Evolutionary conservation across 495 filamentous ascomycete genomes (phyloP).

Genomic region (Lineolata rhizophorae): DNA sequence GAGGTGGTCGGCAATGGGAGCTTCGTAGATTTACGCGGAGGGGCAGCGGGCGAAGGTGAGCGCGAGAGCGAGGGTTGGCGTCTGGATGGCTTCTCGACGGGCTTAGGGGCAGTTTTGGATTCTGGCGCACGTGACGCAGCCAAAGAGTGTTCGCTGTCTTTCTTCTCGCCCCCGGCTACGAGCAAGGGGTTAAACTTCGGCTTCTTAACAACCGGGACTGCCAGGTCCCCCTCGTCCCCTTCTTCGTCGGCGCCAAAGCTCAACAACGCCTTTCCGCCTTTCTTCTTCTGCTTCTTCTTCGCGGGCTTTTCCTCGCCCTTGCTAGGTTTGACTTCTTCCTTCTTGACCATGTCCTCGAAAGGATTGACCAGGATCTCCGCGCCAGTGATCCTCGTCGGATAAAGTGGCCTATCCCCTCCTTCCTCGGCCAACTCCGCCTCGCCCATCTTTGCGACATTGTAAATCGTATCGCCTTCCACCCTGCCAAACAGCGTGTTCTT

Average conservation of each 20-base stretch:
- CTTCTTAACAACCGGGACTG: slow-evolving; percentile 48
- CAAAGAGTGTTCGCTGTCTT: slow-evolving; percentile 7
- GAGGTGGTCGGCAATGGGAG: not conserved
- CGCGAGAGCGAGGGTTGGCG: too few relatives aligned
- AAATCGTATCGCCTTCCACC: slow-evolving; percentile 84
- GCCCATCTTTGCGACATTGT: slow-evolving; percentile 80
- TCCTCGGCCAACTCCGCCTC: slow-evolving; percentile 54
- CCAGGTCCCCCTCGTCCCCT: slow-evolving; percentile 41
- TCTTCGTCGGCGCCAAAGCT: slow-evolving; percentile 83
- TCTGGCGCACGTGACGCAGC: slow-evolving; percentile 7
- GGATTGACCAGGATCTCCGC: slow-evolving; percentile 78
- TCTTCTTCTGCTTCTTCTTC: slow-evolving; percentile 63
- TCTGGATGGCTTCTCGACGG: too few relatives aligned
- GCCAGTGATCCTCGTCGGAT: slow-evolving; percentile 58
- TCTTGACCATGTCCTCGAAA: slow-evolving; percentile 67
- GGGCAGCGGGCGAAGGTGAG: slow-evolving; percentile 5
- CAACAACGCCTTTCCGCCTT: slow-evolving; percentile 55
- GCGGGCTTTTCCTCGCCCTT: slow-evolving; percentile 21
- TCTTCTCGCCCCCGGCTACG: slow-evolving; percentile 29
- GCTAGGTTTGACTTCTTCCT: slow-evolving; percentile 21
- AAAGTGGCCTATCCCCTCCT: slow-evolving; percentile 66
- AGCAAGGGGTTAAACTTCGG: slow-evolving; percentile 79
- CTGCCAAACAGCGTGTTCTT: slow-evolving; percentile 61
- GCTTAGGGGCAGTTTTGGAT: slow-evolving; percentile 9
- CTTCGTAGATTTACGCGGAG: slow-evolving; percentile 1